Conservation (phyloP, 345 rosid genomes). For the Eucalyptus pauciflora region DNA sequence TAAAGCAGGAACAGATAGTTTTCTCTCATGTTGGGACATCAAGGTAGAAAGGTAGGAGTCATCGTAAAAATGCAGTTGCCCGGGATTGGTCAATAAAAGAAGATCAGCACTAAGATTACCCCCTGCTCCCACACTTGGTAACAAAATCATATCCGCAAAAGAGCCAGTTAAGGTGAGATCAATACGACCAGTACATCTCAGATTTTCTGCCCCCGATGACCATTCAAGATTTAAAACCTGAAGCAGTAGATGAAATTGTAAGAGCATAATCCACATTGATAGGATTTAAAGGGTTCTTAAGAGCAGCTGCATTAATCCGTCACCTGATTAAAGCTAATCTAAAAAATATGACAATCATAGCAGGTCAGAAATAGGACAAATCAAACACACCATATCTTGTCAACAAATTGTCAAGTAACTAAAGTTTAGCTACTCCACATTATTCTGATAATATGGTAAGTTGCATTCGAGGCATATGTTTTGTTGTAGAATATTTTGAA, state of each 20-base stretch:
- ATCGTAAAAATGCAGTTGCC: slow-evolving; percentile 49
- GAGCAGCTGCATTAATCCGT: neutral
- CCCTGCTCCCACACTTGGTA: slow-evolving; percentile 26
- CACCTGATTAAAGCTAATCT: neutral
- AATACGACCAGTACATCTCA: slow-evolving; percentile 43
- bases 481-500: neutral
- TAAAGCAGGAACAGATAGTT: slow-evolving; percentile 14
- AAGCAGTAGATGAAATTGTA: neutral
- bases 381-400: neutral
- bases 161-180: slow-evolving; percentile 46
- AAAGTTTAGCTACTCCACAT: neutral
- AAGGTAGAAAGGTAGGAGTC: slow-evolving; percentile 23
- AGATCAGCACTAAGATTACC: slow-evolving; percentile 22
- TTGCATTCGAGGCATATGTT: neutral
- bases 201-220: slow-evolving; percentile 39
- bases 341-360: neutral
- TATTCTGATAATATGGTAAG: neutral
- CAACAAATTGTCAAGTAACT: neutral
- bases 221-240: slow-evolving; percentile 68
- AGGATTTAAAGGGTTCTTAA: neutral
- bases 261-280: neutral
- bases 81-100: slow-evolving; percentile 54
- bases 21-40: slow-evolving; percentile 37
- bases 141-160: slow-evolving; percentile 59
- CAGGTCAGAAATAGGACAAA: neutral